These are phyloP conservation scores for Cutaneotrichosporon mucoides DNA, from an alignment of 1,284 basidiomycete species.

Conservation along the genomic window DNA sequence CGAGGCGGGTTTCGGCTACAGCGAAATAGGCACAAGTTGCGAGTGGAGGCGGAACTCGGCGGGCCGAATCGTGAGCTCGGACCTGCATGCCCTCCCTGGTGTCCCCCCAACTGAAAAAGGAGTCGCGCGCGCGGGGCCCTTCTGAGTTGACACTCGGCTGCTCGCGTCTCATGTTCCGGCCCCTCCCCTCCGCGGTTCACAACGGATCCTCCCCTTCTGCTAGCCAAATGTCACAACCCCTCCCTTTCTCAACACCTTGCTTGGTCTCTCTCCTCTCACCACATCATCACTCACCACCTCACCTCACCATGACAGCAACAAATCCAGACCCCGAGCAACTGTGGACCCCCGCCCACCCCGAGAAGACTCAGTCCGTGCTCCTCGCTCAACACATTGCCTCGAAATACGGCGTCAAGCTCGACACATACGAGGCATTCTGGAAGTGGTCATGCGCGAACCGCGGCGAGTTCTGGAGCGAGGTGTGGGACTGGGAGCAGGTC, in stretches of 20 bases:
- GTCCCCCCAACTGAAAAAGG: neutral
- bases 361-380: slow-evolving; percentile 55
- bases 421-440: slow-evolving; percentile 65
- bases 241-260: neutral
- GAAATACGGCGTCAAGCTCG: slow-evolving; percentile 54
- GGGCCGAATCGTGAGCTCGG: neutral
- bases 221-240: neutral
- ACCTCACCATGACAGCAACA: slow-evolving; percentile 3
- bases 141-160: neutral
- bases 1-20: too few relatives aligned
- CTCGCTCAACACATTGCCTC: slow-evolving; percentile 61
- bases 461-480: slow-evolving; percentile 66
- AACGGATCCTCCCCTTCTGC: neutral
- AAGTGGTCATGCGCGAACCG: slow-evolving; percentile 64
- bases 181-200: neutral
- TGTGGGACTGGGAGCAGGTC: slow-evolving; percentile 69
- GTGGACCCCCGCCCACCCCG: slow-evolving; percentile 55
- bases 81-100: neutral
- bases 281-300: neutral
- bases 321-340: slow-evolving; percentile 41
- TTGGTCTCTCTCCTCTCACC: neutral
- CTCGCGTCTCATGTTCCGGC: neutral
- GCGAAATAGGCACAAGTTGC: neutral
- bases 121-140: neutral
- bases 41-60: neutral